Evolutionary conservation across 768 basidiomycete genomes (phyloP).

Genomic region (Pleurotus pulmonarius): DNA sequence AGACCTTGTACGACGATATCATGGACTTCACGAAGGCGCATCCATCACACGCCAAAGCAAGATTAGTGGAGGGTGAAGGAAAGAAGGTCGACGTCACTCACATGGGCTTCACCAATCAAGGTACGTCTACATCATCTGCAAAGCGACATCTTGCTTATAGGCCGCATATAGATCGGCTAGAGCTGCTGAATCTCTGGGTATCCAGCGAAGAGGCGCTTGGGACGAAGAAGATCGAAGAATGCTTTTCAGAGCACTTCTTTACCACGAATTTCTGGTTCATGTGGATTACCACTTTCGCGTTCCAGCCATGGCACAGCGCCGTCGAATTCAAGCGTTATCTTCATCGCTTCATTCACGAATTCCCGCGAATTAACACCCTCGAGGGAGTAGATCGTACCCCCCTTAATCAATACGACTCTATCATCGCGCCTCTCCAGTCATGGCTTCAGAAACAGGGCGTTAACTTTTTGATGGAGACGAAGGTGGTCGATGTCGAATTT

Average conservation of each 20-base stretch:
- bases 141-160: background rate
- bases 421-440: constrained; percentile 10
- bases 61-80: background rate
- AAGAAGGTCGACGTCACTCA: constrained; percentile 2
- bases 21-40: constrained; percentile 6
- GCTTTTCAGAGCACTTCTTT: constrained; percentile 5
- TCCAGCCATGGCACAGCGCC: constrained; percentile 7
- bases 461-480: constrained; percentile 1
- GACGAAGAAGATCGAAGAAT: background rate
- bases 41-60: constrained; percentile 1
- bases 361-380: constrained; percentile 3
- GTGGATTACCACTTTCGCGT: constrained; percentile 5
- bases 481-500: background rate
- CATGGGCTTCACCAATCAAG: background rate
- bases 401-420: constrained; percentile 19
- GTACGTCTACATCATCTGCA: background rate
- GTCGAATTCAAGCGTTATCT: constrained; percentile 6
- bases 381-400: background rate
- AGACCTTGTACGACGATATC: constrained; percentile 3
- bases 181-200: constrained; percentile 2
- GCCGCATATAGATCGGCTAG: background rate
- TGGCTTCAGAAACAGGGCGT: background rate
- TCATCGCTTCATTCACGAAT: constrained; percentile 5
- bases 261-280: constrained; percentile 6
- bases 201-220: background rate